Evolutionary conservation across 495 filamentous ascomycete species (phyloP), one percentile per base, ranked within the genome.

Genomic region (Tirmania nivea): DNA sequence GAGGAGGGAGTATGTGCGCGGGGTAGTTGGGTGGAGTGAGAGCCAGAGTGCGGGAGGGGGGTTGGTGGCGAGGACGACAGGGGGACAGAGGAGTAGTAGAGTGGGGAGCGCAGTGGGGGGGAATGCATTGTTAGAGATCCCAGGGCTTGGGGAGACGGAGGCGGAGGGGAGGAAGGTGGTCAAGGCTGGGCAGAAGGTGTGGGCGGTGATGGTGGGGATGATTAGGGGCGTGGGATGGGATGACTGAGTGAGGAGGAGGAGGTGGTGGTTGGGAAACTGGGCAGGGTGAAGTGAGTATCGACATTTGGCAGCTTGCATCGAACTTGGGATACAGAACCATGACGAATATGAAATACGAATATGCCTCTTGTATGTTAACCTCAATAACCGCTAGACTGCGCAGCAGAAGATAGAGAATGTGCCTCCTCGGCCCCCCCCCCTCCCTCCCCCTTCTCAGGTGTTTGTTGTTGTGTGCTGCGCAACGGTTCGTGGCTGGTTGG

Each of bases 1-100:
- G 53, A 74, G 92, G 53, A 78, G 81, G 0, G 90, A 96, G 66
- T 99, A 92, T 64, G 87, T 94, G 65, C 77, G 90, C 19, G 88
- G 78, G 0, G 66, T 84, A 9, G 73, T 85, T 1, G 69, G 64
- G 7, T 75, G 78, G 25, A 69, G 65, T 45, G 12, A 17, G 1
- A 67, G 57, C 7, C 81, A 89, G 57, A 59, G 56, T 0, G 59
- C 47, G 11, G 70, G 72, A 12, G 92, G 92, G 0, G 55, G 68
- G 42, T 61, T 97, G 45, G 71, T 79, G 58, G 90, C 87, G 2
- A 74, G 72, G 4, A 94, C 86, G 65, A 96, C 90, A 1, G 90
- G 90, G 0, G 75, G 78, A 0, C 90, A 97, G 68, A 73, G 90
- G 48, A 96, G 90, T 59, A 93, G 85, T 6, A 75, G 76, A 55